These are phyloP conservation scores for Hygrocybe punicea DNA, from an alignment of 768 basidiomycete species.

Conservation along the genomic window DNA sequence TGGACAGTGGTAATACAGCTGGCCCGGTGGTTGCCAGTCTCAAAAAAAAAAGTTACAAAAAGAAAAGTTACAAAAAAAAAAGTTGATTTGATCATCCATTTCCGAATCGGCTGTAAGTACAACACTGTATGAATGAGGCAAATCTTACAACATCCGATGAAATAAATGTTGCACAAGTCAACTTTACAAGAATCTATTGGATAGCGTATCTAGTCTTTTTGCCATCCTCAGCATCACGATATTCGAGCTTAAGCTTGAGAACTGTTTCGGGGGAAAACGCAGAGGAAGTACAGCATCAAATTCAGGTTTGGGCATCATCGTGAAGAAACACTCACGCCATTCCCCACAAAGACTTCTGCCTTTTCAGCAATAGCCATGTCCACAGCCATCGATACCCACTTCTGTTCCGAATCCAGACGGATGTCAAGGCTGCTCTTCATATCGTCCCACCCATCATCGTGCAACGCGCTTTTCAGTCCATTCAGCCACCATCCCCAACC, in stretches of 20 bases:
- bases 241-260: slow-evolving; percentile 51
- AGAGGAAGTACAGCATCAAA: neutral
- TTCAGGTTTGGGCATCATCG: slow-evolving; percentile 4
- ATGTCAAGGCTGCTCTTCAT: slow-evolving; percentile 38
- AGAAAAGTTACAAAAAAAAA: too few relatives aligned
- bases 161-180: too few relatives aligned
- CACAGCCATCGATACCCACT: slow-evolving; percentile 48
- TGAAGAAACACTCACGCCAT: slow-evolving; percentile 44
- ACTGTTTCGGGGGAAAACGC: slow-evolving; percentile 24
- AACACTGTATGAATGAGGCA: too few relatives aligned
- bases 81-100: too few relatives aligned
- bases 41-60: too few relatives aligned
- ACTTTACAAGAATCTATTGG: slow-evolving; percentile 45
- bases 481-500: slow-evolving; percentile 45
- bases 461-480: slow-evolving; percentile 37
- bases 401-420: slow-evolving; percentile 47
- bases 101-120: too few relatives aligned
- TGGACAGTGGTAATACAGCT: too few relatives aligned
- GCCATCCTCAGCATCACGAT: slow-evolving; percentile 47
- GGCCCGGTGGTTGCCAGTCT: too few relatives aligned
- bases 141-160: too few relatives aligned
- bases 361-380: slow-evolving; percentile 60
- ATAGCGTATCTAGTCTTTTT: slow-evolving; percentile 37
- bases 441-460: slow-evolving; percentile 50
- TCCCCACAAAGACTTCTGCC: slow-evolving; percentile 60